A percentile compares a stretch with the other conserved stretches of the same genome.
phyloP scores from a whole-genome alignment of 2,329 filamentous ascomycete genomes.

The Geosmithia putterillii region DNA sequence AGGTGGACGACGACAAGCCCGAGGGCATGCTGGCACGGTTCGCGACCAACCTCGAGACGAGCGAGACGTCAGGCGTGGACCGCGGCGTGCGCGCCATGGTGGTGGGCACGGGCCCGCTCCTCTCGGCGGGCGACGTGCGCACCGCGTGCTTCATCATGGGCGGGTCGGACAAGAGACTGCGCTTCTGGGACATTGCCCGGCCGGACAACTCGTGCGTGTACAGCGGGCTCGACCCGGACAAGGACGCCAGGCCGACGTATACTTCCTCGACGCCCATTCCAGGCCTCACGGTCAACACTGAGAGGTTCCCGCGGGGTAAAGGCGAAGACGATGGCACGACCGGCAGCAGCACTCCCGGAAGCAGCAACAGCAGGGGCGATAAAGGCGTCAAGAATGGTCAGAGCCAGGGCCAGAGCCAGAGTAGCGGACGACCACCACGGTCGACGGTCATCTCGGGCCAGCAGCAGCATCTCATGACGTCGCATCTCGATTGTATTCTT shows the following conservation, averaged over 20 bases:
- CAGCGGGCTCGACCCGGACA: slow-evolving; percentile 61
- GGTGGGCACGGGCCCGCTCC: slow-evolving; percentile 58
- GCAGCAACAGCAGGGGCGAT: no score
- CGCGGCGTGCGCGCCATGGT: slow-evolving; percentile 64
- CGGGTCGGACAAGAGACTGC: slow-evolving; percentile 78
- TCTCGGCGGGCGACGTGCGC: slow-evolving; percentile 52
- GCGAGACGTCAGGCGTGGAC: slow-evolving; percentile 40
- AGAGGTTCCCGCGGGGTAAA: no score
- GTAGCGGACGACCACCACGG: slow-evolving; percentile 41
- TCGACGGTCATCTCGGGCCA: slow-evolving; percentile 79
- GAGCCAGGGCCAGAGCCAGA: slow-evolving; percentile 8
- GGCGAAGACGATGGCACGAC: no score
- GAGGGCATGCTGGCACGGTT: slow-evolving; percentile 82
- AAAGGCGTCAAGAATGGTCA: slow-evolving; percentile 16
- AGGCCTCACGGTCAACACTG: slow-evolving; percentile 53
- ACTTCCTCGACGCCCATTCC: slow-evolving; percentile 49
- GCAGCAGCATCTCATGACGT: slow-evolving; percentile 75
- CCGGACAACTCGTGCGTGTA: slow-evolving; percentile 70
- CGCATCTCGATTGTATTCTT: slow-evolving; percentile 76
- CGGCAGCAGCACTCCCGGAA: no score
- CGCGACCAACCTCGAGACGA: slow-evolving; percentile 58
- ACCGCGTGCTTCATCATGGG: slow-evolving; percentile 79
- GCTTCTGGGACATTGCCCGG: slow-evolving; percentile 82
- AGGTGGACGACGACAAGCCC: slow-evolving; percentile 78
- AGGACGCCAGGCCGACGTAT: slow-evolving; percentile 63